A percentile compares a stretch with the other conserved stretches of the same genome.
Evolutionary conservation across 331 rosid species (phyloP).

Genomic region (Stylosanthes scabra): DNA sequence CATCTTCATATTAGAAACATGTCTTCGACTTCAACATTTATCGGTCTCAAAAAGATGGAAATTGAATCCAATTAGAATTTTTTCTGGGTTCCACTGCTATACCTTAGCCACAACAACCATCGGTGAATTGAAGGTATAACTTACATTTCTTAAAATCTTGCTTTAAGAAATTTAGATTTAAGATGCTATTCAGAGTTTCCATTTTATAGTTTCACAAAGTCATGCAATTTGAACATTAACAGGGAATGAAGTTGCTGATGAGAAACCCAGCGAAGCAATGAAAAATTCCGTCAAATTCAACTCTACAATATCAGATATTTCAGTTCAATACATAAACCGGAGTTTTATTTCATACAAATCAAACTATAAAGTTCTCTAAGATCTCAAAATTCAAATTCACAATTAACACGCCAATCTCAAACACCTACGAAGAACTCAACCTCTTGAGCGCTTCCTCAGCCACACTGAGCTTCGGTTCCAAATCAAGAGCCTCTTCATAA

Average conservation of each 20-base stretch:
- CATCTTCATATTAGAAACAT: slow-evolving; percentile 52
- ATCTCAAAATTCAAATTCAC: slow-evolving; percentile 13
- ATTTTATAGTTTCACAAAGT: slow-evolving; percentile 37
- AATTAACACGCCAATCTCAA: neutral
- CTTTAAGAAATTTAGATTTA: neutral
- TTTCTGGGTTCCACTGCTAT: slow-evolving; percentile 87
- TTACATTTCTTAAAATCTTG: slow-evolving; percentile 9
- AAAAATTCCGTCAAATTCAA: neutral
- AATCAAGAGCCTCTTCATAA: slow-evolving; percentile 65
- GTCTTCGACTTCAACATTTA: too few relatives aligned
- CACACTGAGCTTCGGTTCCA: slow-evolving; percentile 52
- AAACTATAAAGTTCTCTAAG: neutral
- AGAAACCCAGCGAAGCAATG: slow-evolving; percentile 13
- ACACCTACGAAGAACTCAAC: slow-evolving; percentile 34
- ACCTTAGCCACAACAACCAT: slow-evolving; percentile 87
- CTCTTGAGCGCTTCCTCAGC: slow-evolving; percentile 72
- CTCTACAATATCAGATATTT: neutral
- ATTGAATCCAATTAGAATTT: slow-evolving; percentile 50
- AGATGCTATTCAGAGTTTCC: too few relatives aligned
- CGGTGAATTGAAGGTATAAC: slow-evolving; percentile 76
- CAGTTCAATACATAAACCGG: neutral
- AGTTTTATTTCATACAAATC: neutral
- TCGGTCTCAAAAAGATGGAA: too few relatives aligned
- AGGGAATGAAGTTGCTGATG: slow-evolving; percentile 65
- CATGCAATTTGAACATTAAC: slow-evolving; percentile 39